Evolutionary conservation across 768 basidiomycete species (phyloP).

Genomic region (Lactifluus subvellereus): DNA sequence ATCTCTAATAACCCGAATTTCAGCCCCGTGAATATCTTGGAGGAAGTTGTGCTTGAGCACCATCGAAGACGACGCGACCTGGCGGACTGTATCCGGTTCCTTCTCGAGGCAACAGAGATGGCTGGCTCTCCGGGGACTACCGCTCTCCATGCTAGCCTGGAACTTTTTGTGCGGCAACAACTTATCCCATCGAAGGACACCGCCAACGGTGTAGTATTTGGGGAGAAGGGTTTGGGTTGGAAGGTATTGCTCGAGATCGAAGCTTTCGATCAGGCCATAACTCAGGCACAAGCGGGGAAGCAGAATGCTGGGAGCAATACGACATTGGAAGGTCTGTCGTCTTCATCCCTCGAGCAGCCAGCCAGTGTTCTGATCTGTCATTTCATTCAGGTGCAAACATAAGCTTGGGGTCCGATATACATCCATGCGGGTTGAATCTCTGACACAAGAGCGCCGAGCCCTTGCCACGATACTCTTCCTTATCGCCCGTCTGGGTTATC

Average conservation of each 20-base stretch:
- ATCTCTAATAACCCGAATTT: slow-evolving; percentile 63
- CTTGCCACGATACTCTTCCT: slow-evolving; percentile 59
- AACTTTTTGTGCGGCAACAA: slow-evolving; percentile 49
- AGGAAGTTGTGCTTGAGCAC: slow-evolving; percentile 59
- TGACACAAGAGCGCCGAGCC: slow-evolving; percentile 66
- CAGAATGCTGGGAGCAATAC: slow-evolving; percentile 62
- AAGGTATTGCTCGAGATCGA: slow-evolving; percentile 62
- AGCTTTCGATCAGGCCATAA: slow-evolving; percentile 46
- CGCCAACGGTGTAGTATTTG: slow-evolving; percentile 24
- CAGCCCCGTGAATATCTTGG: slow-evolving; percentile 49
- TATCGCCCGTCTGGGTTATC: slow-evolving; percentile 56
- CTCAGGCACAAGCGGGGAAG: slow-evolving; percentile 49
- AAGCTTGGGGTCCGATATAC: slow-evolving; percentile 58
- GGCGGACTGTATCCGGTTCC: slow-evolving; percentile 61
- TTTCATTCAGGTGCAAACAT: slow-evolving; percentile 36
- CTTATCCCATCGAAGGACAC: slow-evolving; percentile 40
- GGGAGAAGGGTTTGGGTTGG: slow-evolving; percentile 44
- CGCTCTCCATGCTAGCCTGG: slow-evolving; percentile 46
- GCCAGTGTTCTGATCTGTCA: background rate
- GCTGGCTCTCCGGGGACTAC: slow-evolving; percentile 42
- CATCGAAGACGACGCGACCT: slow-evolving; percentile 66
- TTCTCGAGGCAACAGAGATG: slow-evolving; percentile 58
- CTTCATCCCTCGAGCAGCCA: background rate
- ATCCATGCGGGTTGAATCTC: slow-evolving; percentile 65
- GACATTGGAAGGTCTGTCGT: slow-evolving; percentile 47